Conservation (phyloP, 345 rosid species). For the Combretum micranthum region DNA sequence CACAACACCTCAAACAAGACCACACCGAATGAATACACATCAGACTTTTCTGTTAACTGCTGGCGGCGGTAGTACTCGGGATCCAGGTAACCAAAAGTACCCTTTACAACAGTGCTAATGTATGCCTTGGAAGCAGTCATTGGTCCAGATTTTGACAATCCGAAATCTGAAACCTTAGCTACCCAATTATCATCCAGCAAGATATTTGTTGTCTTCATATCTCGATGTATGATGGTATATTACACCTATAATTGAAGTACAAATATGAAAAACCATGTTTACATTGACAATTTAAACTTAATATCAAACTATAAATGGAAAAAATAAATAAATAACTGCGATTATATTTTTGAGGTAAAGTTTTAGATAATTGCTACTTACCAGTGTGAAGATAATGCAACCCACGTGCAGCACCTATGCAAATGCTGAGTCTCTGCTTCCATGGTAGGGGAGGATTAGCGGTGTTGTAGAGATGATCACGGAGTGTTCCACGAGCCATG, state of each 20-base stretch:
- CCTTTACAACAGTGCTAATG: constrained; percentile 15
- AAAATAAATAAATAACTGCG: no score
- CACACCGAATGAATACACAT: constrained; percentile 28
- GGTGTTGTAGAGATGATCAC: constrained; percentile 19
- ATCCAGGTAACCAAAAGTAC: constrained; percentile 24
- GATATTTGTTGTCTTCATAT: constrained; percentile 20
- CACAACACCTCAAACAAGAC: constrained; percentile 25
- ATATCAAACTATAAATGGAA: constrained; percentile 7
- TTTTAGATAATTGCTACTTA: constrained; percentile 11
- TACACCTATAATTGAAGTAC: constrained; percentile 15
- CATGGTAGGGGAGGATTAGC: constrained; percentile 22
- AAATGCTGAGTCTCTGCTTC: constrained; percentile 22
- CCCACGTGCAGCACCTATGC: constrained; percentile 27
- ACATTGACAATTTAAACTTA: not conserved
- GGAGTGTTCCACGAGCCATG: constrained; percentile 23
- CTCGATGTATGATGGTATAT: constrained; percentile 20
- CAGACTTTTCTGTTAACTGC: constrained; percentile 21
- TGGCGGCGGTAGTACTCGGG: constrained; percentile 16
- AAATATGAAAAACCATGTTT: not conserved
- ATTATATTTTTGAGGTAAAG: constrained; percentile 7
- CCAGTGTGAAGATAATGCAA: constrained; percentile 25
- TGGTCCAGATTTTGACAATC: constrained; percentile 20
- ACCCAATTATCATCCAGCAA: constrained; percentile 18
- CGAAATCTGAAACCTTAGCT: constrained; percentile 22
- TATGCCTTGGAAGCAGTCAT: constrained; percentile 5